Evolutionary conservation across 2,329 filamentous ascomycete genomes (phyloP), one percentile per base, ranked within the genome.

Genomic region (Balansia obtecta): DNA sequence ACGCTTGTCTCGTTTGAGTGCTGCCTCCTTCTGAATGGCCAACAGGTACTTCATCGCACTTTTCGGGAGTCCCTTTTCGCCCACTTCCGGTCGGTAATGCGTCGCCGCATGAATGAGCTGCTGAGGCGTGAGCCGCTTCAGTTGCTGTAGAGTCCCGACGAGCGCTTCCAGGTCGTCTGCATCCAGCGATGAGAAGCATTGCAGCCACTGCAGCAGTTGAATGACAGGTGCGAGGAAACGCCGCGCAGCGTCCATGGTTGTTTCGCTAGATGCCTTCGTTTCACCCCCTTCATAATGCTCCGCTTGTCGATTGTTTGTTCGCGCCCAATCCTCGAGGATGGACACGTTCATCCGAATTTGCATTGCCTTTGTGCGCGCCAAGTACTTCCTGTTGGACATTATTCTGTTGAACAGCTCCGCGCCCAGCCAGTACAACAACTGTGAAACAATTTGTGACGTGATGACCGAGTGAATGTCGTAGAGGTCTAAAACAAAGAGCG

Each of bases 291-390:
- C 91, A 64, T 88, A 97, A 67, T 97, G 91, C 63, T 97, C 93
- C 1, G 93, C 89, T 58, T 94, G 85, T 30, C 93, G 81, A 64
- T 95, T 97, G 68, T 98, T 98, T 15, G 80, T 77, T 32, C 91
- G 79, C 1, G 93, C 91, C 93, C 93, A 98, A 62, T 98, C 93
- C 66, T 98, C 93, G 18, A 98, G 72, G 8, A 83, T 85, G 0
- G 93, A 97, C 7, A 98, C 82, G 64, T 98, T 98, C 90, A 98
- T 97, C 57, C 93, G 87, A 59, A 98, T 97, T 65, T 98, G 93
- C 93, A 98, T 98, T 3, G 93, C 93, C 67, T 98, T 98, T 16
- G 93, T 98, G 49, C 93, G 80, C 6, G 93, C 91, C 10, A 98
- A 75, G 61, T 96, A 98, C 64, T 91, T 90, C 56, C 88, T 82